These are phyloP conservation scores for Globisporangium emineosum DNA, from an alignment of 352 stramenopile genomes.

Conservation along the genomic window DNA sequence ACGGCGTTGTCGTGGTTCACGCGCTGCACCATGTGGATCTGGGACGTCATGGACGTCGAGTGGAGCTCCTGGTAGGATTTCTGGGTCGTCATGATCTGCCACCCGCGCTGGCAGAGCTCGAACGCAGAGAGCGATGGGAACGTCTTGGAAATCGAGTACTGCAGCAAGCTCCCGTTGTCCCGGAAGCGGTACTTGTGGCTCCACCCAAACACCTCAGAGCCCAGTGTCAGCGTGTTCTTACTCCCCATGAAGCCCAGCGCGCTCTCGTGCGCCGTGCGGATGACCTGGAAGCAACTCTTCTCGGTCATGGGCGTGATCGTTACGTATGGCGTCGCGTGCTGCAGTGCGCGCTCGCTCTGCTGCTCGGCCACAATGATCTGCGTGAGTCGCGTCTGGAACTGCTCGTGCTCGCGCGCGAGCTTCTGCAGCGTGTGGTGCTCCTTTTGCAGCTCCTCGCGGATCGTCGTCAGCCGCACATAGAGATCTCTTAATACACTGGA, in stretches of 20 bases:
- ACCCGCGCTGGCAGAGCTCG: slow-evolving; percentile 28
- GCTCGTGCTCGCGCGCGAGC: slow-evolving; percentile 23
- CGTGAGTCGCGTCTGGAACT: slow-evolving; percentile 27
- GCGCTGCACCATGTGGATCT: slow-evolving; percentile 26
- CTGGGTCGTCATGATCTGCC: slow-evolving; percentile 33
- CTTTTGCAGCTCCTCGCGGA: slow-evolving; percentile 28
- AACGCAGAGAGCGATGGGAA: slow-evolving; percentile 25
- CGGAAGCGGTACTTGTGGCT: slow-evolving; percentile 29
- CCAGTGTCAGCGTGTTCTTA: slow-evolving; percentile 24
- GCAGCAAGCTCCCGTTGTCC: slow-evolving; percentile 19
- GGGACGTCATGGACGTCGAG: slow-evolving; percentile 28
- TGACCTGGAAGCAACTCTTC: slow-evolving; percentile 35
- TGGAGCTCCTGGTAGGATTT: slow-evolving; percentile 30
- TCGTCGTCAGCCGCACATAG: slow-evolving; percentile 27
- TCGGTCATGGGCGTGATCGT: slow-evolving; percentile 22
- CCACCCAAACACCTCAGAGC: slow-evolving; percentile 37
- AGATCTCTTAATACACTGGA: slow-evolving; percentile 17
- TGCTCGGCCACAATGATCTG: slow-evolving; percentile 8
- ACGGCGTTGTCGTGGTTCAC: slow-evolving; percentile 39
- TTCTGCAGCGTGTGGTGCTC: slow-evolving; percentile 29
- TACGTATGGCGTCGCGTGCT: slow-evolving; percentile 8
- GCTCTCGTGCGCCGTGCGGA: slow-evolving; percentile 26
- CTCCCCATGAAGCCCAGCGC: slow-evolving; percentile 22
- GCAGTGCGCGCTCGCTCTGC: neutral
- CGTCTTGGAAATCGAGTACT: slow-evolving; percentile 39